These are phyloP conservation scores for Metschnikowia similis DNA, from an alignment of 805 yeast species.

Conservation along the genomic window DNA sequence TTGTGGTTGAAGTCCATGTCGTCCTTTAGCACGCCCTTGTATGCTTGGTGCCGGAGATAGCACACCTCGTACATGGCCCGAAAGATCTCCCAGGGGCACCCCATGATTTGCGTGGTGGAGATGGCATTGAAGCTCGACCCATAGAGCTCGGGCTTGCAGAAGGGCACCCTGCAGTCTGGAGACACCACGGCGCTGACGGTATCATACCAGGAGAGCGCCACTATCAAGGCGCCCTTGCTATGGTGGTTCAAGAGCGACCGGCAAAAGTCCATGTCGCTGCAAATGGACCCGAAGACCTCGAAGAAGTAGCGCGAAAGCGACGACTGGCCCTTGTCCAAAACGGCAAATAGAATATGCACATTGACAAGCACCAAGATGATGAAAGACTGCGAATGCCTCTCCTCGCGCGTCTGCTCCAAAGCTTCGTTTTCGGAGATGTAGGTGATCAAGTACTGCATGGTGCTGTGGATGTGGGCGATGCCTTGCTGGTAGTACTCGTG, in stretches of 20 bases:
- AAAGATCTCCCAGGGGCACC: constrained; percentile 58
- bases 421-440: constrained; percentile 25
- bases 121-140: constrained; percentile 40
- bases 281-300: constrained; percentile 47
- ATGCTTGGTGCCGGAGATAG: constrained; percentile 26
- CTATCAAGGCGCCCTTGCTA: constrained; percentile 46
- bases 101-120: constrained; percentile 53
- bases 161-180: constrained; percentile 54
- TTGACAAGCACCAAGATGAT: constrained; percentile 50
- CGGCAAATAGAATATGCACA: constrained; percentile 51
- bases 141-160: constrained; percentile 50
- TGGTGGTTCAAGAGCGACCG: constrained; percentile 39
- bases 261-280: constrained; percentile 41
- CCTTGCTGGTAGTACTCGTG: constrained; percentile 50
- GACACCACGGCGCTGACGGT: constrained; percentile 53
- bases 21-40: constrained; percentile 8
- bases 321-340: constrained; percentile 52
- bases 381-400: constrained; percentile 17
- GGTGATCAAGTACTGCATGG: constrained; percentile 51
- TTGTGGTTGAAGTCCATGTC: constrained; percentile 12
- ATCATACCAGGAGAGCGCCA: constrained; percentile 58
- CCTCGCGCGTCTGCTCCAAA: constrained; percentile 5
- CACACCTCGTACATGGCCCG: constrained; percentile 44
- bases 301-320: constrained; percentile 47
- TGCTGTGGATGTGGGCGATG: constrained; percentile 49